phyloP scores from a whole-genome alignment of 345 rosid species.

The Psidium guajava region DNA sequence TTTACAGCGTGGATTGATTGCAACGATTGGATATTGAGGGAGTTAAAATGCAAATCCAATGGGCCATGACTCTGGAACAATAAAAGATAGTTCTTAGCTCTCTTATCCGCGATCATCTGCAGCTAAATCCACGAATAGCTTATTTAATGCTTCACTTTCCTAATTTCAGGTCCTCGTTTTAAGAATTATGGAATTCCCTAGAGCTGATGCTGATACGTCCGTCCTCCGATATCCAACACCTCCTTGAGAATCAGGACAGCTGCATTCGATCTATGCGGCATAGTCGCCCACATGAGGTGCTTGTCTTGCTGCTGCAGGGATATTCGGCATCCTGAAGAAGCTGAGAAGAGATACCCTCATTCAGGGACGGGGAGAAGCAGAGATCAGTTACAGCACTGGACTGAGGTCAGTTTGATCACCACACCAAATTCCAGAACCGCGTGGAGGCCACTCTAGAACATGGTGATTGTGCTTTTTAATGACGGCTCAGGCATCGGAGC shows the following conservation, averaged over 20 bases:
- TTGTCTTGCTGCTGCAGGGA: constrained; percentile 33
- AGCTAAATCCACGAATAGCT: not conserved
- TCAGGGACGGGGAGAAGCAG: constrained; percentile 26
- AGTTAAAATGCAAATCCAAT: not conserved
- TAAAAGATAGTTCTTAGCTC: not conserved
- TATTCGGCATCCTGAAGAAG: constrained; percentile 31
- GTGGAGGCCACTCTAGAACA: constrained; percentile 38
- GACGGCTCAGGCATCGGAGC: constrained; percentile 80
- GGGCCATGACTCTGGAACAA: not conserved
- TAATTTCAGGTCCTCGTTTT: not conserved
- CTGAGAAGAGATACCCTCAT: constrained; percentile 15
- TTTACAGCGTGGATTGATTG: not conserved
- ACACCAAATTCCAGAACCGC: constrained; percentile 38
- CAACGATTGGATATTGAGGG: not conserved
- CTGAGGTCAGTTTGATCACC: constrained; percentile 54
- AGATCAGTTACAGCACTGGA: constrained; percentile 55
- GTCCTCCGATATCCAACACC: constrained; percentile 14
- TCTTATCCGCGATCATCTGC: not conserved
- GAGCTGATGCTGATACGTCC: not conserved
- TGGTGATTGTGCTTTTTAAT: constrained; percentile 27
- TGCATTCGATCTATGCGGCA: constrained; percentile 21
- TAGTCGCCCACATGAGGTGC: constrained; percentile 24
- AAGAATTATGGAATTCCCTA: not conserved
- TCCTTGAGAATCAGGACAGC: constrained; percentile 20
- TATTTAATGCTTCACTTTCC: not conserved